These are phyloP conservation scores for Sarocladium brachiariae DNA, from an alignment of 2,329 filamentous ascomycete genomes.

Conservation along the genomic window DNA sequence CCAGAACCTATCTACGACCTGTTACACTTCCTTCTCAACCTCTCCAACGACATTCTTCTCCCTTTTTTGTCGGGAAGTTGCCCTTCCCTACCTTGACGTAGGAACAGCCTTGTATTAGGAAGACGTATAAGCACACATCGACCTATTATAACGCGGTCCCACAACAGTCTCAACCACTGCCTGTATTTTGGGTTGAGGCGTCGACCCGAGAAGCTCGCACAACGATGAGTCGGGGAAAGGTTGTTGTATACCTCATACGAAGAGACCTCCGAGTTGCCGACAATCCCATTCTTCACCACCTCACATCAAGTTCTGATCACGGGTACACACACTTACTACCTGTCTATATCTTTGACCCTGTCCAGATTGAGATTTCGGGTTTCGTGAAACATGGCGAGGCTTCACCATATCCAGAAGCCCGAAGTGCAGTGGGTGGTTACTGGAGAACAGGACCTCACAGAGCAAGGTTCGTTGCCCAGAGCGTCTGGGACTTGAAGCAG, in stretches of 20 bases:
- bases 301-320: conserved; percentile 40
- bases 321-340: conserved; percentile 64
- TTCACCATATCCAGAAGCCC: conserved; percentile 63
- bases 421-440: conserved; percentile 57
- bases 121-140: too few species aligned
- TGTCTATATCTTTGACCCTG: conserved; percentile 59
- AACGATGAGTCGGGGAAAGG: conserved; percentile 32
- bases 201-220: too few species aligned
- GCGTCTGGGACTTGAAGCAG: conserved; percentile 64
- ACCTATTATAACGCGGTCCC: too few species aligned
- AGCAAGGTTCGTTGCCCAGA: conserved; percentile 64
- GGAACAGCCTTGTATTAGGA: too few species aligned
- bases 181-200: too few species aligned
- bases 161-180: too few species aligned
- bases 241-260: conserved; percentile 65
- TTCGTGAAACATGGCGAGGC: conserved; percentile 50
- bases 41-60: too few species aligned
- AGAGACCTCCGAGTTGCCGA: conserved; percentile 67
- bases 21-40: too few species aligned
- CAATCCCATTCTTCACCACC: conserved; percentile 63
- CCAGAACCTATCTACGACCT: not conserved
- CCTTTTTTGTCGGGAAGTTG: too few species aligned
- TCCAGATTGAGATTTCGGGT: conserved; percentile 69
- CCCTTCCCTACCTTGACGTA: too few species aligned
- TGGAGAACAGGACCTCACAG: conserved; percentile 70